These are phyloP conservation scores for Cnidoscolus chayamansa DNA, from an alignment of 441 rosid species.

Conservation along the genomic window DNA sequence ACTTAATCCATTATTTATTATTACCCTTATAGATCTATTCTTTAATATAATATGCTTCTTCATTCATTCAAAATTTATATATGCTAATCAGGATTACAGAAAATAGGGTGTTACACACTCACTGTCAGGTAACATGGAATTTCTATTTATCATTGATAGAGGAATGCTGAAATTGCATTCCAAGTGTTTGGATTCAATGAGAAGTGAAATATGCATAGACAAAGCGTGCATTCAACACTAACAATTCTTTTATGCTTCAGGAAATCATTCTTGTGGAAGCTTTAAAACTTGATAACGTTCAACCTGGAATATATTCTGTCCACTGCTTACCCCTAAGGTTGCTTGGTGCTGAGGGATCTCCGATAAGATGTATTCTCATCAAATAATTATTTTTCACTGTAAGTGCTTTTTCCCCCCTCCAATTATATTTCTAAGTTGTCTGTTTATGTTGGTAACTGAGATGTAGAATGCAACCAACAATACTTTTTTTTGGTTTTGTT, in stretches of 20 bases:
- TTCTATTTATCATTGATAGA: not conserved
- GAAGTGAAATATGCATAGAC: not conserved
- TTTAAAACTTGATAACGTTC: conserved; percentile 55
- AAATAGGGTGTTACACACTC: too few species aligned
- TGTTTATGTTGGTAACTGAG: not conserved
- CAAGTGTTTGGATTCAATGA: not conserved
- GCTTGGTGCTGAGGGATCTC: conserved; percentile 61
- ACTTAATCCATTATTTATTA: too few species aligned
- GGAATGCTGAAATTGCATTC: not conserved
- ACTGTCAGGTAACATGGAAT: not conserved
- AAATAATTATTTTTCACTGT: conserved; percentile 30
- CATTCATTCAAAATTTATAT: too few species aligned
- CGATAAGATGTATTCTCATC: conserved; percentile 69
- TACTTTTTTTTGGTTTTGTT: not conserved
- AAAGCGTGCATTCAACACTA: not conserved
- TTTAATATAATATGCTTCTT: too few species aligned
- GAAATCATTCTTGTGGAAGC: conserved; percentile 67
- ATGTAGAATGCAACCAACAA: not conserved
- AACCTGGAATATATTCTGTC: conserved; percentile 47
- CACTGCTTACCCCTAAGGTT: conserved; percentile 65
- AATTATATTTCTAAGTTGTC: not conserved
- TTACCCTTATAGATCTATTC: too few species aligned
- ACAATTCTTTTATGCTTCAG: conserved; percentile 30
- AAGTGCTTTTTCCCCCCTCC: not conserved
- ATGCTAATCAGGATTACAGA: too few species aligned